phyloP scores from a whole-genome alignment of 2,329 filamentous ascomycete species.

The Fusarium hostae region DNA sequence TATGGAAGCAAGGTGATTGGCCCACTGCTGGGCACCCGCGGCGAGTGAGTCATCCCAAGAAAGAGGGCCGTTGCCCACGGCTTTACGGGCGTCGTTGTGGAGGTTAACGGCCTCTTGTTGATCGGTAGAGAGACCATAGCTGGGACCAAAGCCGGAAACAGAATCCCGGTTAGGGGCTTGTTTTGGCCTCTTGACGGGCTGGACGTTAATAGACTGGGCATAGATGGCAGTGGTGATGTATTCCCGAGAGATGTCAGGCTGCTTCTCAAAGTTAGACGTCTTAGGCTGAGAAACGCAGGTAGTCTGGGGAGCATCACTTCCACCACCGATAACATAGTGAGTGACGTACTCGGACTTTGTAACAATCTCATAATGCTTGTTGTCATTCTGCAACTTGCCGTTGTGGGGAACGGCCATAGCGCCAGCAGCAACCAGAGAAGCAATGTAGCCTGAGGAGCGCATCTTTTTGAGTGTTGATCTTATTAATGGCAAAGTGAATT shows the following conservation, averaged over 20 bases:
- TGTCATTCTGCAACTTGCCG: neutral
- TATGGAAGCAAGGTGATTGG: conserved; percentile 25
- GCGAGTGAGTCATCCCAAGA: neutral
- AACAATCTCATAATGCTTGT: neutral
- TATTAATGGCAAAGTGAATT: neutral
- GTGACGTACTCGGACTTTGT: neutral
- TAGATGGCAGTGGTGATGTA: neutral
- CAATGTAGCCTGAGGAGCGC: neutral
- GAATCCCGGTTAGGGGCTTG: accelerated
- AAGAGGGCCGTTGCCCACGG: neutral
- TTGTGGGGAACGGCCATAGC: neutral
- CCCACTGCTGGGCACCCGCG: neutral
- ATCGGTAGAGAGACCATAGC: neutral
- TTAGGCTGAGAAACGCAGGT: neutral
- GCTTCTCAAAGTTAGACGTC: neutral
- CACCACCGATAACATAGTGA: neutral
- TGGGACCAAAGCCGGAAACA: neutral
- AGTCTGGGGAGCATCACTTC: neutral
- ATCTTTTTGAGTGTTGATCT: neutral
- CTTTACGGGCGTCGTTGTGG: neutral
- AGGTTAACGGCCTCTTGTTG: neutral
- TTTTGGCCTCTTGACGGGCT: neutral
- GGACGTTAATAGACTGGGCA: neutral
- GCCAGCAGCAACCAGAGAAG: neutral
- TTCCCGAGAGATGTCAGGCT: accelerated